Percentiles rank a stretch among this genome's conserved stretches.
Evolutionary conservation across 2,329 filamentous ascomycete species (phyloP).

Genomic region (Cladophialophora psammophila): DNA sequence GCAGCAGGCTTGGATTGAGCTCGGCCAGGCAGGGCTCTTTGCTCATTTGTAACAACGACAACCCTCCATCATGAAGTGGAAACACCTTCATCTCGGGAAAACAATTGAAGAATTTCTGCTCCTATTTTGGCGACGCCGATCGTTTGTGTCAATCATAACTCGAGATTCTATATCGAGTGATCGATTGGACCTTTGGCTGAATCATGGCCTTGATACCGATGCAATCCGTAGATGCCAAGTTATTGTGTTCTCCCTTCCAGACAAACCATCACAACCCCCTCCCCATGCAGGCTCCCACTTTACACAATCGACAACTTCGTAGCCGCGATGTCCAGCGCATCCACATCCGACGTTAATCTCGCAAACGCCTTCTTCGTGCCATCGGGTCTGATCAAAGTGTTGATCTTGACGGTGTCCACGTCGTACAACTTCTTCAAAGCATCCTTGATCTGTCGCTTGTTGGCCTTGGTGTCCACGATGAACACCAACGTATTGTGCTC

Average conservation of each 20-base stretch:
- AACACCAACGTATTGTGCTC: slow-evolving; percentile 99
- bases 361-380: slow-evolving; percentile 99
- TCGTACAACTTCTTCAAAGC: slow-evolving; percentile 99
- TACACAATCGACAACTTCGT: slow-evolving; percentile 99
- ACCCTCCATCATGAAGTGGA: not conserved
- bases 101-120: slow-evolving; percentile 31
- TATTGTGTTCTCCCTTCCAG: not conserved
- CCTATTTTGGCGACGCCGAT: slow-evolving; percentile 20
- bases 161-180: slow-evolving; percentile 44
- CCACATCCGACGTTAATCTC: slow-evolving; percentile 92
- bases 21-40: slow-evolving; percentile 2
- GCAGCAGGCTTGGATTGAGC: not conserved
- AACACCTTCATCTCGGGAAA: slow-evolving; percentile 14
- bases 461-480: slow-evolving; percentile 95
- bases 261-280: slow-evolving; percentile 5
- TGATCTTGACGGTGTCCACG: slow-evolving; percentile 98
- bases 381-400: slow-evolving; percentile 96
- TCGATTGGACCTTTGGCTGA: slow-evolving; percentile 27
- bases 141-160: slow-evolving; percentile 44
- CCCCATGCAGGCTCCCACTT: slow-evolving; percentile 16
- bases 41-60: slow-evolving; percentile 21
- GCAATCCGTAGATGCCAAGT: slow-evolving; percentile 1
- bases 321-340: slow-evolving; percentile 98
- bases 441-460: slow-evolving; percentile 99
- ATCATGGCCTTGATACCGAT: slow-evolving; percentile 32